Evolutionary conservation across 2,329 filamentous ascomycete species (phyloP), one percentile per base, ranked within the genome.

Genomic region (Venturia carpophila): DNA sequence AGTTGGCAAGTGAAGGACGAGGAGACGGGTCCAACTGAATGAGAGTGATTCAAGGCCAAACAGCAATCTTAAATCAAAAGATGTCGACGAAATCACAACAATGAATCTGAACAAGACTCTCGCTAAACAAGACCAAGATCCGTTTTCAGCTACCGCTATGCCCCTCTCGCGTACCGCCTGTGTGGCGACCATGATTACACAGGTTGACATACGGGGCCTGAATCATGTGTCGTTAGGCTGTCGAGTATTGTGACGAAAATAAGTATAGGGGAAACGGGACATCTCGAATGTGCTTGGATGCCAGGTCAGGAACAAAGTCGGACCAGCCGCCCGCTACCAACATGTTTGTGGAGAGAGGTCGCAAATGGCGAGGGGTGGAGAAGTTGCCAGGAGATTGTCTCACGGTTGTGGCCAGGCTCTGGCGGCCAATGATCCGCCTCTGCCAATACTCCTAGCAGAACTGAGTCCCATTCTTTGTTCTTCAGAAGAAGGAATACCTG

Each of bases 231-330:
- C n/a, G n/a, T 24, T 3, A 7, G 7, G 45, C 47, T 27, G 11
- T 27, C 24, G 47, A 37, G 27, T 19, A 58, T 58, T 58, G 52
- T 37, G 52, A 34, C 30, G 15, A 39, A 58, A 58, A 58, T 58
- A 58, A 58, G 52, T 37, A 37, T 21, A 58, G 52, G 52, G 52
- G 52, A 58, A 34, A 37, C 30, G 30, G 17, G 52, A 58, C 52
- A 37, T 19, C 5, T 7, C 30, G 52, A 56, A 30, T 55, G 24
- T 56, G 27, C 10, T n/a, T n/a, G 52, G 52, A 37, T 19, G 52
- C 13, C 27, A 37, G 30, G 19, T 7, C 47, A 27, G 11, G 21
- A 49, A 27, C 24, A 9, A 27, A 49, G 47, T 49, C 21, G 47
- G 19, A 27, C 15, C 47, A 49, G 47, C 21, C 47, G 47, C 52